Percentiles rank a stretch among this genome's conserved stretches.
Conservation (phyloP, 2,329 filamentous ascomycete species). For the Mycosphaerella sp. region DNA sequence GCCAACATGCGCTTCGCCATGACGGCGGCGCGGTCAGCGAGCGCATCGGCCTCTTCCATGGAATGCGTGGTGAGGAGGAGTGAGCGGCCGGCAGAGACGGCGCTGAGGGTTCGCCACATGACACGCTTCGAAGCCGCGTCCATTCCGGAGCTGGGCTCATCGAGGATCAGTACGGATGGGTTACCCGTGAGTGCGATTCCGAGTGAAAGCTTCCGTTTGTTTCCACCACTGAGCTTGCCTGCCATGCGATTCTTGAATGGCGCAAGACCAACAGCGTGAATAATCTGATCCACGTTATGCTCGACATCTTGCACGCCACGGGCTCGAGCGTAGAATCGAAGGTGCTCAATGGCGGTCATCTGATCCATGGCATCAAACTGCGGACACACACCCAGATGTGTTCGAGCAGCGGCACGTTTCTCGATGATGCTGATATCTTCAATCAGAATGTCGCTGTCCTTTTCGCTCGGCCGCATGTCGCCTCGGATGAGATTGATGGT, state of each 20-base stretch:
- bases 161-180: constrained; percentile 75
- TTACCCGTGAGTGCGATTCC: constrained; percentile 92
- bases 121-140: constrained; percentile 85
- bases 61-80: constrained; percentile 85
- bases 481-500: constrained; percentile 85
- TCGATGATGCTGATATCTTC: constrained; percentile 69
- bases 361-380: constrained; percentile 71
- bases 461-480: constrained; percentile 66
- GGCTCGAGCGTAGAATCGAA: constrained; percentile 79
- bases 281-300: constrained; percentile 69
- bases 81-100: constrained; percentile 68
- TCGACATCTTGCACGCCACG: constrained; percentile 69
- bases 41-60: constrained; percentile 91
- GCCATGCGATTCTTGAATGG: constrained; percentile 70
- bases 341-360: constrained; percentile 83
- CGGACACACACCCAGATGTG: constrained; percentile 82
- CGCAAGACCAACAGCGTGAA: constrained; percentile 72
- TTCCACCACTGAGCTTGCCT: constrained; percentile 74
- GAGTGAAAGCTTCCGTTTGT: constrained; percentile 85
- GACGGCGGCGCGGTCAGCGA: constrained; percentile 78
- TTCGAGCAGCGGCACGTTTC: constrained; percentile 64
- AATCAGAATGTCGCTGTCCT: constrained; percentile 73
- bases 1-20: constrained; percentile 81
- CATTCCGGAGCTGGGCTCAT: constrained; percentile 83
- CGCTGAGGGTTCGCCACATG: constrained; percentile 82